These are phyloP conservation scores for Geranomyces variabilis DNA, from an alignment of 192 early-diverging fungal species.

Conservation along the genomic window DNA sequence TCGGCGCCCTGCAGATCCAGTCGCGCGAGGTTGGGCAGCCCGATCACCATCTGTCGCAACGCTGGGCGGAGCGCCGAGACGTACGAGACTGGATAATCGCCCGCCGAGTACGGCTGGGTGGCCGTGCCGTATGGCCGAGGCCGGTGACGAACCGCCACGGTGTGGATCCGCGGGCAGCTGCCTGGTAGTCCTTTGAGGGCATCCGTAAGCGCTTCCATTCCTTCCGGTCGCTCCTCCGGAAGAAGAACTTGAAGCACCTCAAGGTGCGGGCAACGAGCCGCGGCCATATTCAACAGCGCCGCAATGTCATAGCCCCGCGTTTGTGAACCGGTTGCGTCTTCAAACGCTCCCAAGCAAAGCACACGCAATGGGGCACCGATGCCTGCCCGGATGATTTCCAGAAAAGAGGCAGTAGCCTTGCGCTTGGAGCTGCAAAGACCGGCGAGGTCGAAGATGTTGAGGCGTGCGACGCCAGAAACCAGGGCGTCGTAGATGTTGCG, in stretches of 20 bases:
- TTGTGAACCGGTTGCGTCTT: not conserved
- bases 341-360: not conserved
- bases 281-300: not conserved
- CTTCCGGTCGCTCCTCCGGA: not conserved
- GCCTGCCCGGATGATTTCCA: not conserved
- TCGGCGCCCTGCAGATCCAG: constrained; percentile 29
- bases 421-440: not conserved
- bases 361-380: not conserved
- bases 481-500: not conserved
- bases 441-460: constrained; percentile 1
- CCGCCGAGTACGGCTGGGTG: too few relatives aligned
- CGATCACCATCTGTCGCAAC: too few relatives aligned
- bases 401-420: not conserved
- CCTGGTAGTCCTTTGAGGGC: too few relatives aligned
- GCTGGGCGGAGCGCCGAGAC: too few relatives aligned
- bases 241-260: not conserved
- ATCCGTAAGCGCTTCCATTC: too few relatives aligned
- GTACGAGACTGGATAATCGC: too few relatives aligned
- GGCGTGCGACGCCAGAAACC: constrained; percentile 1
- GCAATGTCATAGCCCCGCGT: not conserved
- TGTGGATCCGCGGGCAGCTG: too few relatives aligned
- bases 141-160: too few relatives aligned
- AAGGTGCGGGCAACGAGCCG: not conserved
- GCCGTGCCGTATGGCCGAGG: too few relatives aligned
- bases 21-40: not conserved